A percentile compares a stretch with the other conserved stretches of the same genome.
phyloP scores from a whole-genome alignment of 768 basidiomycete genomes.

The Termitomyces sp. region DNA sequence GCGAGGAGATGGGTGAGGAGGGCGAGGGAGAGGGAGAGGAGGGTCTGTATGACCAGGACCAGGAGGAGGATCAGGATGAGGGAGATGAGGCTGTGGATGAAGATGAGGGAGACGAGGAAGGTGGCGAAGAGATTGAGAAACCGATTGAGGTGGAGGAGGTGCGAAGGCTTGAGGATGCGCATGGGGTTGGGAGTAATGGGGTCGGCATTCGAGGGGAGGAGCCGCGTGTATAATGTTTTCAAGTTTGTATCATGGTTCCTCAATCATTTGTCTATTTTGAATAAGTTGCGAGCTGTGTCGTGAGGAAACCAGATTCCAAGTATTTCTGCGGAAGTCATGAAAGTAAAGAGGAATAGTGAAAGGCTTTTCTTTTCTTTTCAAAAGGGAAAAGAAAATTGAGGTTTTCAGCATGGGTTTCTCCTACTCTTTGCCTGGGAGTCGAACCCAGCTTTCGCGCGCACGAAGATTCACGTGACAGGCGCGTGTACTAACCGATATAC shows the following conservation, averaged over 20 bases:
- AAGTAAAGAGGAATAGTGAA: too few species aligned
- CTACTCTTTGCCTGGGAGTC: not conserved
- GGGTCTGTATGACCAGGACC: conserved; percentile 7
- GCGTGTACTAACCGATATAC: not conserved
- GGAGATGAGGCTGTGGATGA: conserved; percentile 26
- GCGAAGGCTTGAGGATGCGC: conserved; percentile 16
- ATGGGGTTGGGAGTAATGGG: not conserved
- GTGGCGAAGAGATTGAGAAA: conserved; percentile 27
- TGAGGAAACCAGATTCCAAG: too few species aligned
- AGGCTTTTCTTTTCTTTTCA: too few species aligned
- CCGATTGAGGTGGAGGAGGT: conserved; percentile 26
- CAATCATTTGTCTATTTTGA: too few species aligned
- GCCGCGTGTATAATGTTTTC: not conserved
- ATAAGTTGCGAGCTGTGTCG: too few species aligned
- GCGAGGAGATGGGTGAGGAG: conserved; percentile 6
- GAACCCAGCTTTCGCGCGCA: not conserved
- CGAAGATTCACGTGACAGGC: not conserved
- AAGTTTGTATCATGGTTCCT: too few species aligned
- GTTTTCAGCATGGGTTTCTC: too few species aligned
- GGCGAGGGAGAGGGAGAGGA: conserved; percentile 26
- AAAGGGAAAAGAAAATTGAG: too few species aligned
- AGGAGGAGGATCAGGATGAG: conserved; percentile 28
- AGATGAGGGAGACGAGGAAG: conserved; percentile 30
- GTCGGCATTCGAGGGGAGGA: not conserved
- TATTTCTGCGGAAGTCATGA: too few species aligned